A percentile compares a stretch with the other conserved stretches of the same genome.
Evolutionary conservation across 2,329 filamentous ascomycete species (phyloP).

Genomic region (Ascochyta lentis): DNA sequence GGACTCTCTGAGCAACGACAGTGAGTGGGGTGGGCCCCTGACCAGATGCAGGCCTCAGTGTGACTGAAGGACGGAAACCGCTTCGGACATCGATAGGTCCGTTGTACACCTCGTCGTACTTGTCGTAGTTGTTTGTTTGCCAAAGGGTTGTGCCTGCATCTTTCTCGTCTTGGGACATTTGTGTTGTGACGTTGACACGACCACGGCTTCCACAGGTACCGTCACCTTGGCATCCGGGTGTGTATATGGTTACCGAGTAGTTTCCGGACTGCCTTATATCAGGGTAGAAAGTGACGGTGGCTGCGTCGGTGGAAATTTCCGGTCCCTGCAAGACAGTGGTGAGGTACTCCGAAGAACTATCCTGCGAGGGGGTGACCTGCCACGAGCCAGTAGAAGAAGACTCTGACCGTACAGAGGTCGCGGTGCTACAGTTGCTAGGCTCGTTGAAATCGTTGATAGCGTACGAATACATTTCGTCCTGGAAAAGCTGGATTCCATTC

Average conservation of each 20-base stretch:
- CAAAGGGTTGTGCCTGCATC: constrained; percentile 70
- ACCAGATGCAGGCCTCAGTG: constrained; percentile 71
- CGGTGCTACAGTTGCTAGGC: constrained; percentile 74
- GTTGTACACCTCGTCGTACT: constrained; percentile 91
- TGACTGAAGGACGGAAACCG: constrained; percentile 81
- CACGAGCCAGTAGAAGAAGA: constrained; percentile 78
- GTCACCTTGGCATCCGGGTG: constrained; percentile 86
- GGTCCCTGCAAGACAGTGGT: constrained; percentile 67
- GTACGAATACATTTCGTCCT: constrained; percentile 84
- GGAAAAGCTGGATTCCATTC: constrained; percentile 83
- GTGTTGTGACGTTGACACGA: constrained; percentile 79
- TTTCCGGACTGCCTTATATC: constrained; percentile 89
- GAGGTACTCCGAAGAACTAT: constrained; percentile 79
- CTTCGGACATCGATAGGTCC: constrained; percentile 81
- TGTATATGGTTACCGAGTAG: constrained; percentile 90
- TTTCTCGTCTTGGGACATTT: constrained; percentile 59
- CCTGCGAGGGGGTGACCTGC: constrained; percentile 69
- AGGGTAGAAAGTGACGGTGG: constrained; percentile 79
- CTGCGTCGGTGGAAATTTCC: constrained; percentile 63
- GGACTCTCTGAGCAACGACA: constrained; percentile 87
- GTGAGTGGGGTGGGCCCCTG: constrained; percentile 66
- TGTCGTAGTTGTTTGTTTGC: constrained; percentile 95
- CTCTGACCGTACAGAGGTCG: constrained; percentile 61
- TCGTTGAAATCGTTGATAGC: constrained; percentile 90
- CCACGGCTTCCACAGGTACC: constrained; percentile 78